A percentile compares a stretch with the other conserved stretches of the same genome.
phyloP scores from a whole-genome alignment of 2,329 filamentous ascomycete species.

The Phyllosticta capitalensis region DNA sequence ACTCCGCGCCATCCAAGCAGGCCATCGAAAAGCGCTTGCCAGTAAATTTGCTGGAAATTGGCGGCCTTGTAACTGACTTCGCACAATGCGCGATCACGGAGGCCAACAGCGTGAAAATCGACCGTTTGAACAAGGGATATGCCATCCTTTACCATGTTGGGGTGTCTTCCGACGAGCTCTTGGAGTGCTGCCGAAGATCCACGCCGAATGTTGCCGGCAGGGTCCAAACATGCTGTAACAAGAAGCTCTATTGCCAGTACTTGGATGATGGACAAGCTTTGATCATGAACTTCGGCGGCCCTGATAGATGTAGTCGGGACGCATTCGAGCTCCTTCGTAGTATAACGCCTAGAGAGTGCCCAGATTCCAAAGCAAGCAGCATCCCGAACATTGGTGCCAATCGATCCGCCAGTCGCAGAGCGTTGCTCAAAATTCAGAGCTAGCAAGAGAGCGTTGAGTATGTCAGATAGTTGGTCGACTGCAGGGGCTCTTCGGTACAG shows the following conservation, averaged over 20 bases:
- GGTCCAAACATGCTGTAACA: constrained; percentile 73
- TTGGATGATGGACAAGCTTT: constrained; percentile 50
- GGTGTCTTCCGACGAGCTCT: constrained; percentile 86
- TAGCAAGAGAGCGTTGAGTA: constrained; percentile 66
- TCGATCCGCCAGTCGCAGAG: constrained; percentile 70
- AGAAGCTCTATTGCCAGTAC: constrained; percentile 73
- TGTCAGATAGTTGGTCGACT: constrained; percentile 56
- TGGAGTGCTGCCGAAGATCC: constrained; percentile 90
- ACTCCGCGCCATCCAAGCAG: constrained; percentile 81
- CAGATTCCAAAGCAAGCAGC: constrained; percentile 95
- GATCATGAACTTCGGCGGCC: constrained; percentile 31
- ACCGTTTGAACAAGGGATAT: constrained; percentile 82
- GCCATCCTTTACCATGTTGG: constrained; percentile 70
- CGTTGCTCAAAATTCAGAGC: constrained; percentile 85
- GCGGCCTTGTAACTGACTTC: constrained; percentile 65
- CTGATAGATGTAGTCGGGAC: constrained; percentile 41
- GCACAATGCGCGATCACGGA: constrained; percentile 71
- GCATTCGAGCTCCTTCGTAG: constrained; percentile 62
- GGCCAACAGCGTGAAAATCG: constrained; percentile 86
- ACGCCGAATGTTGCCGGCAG: constrained; percentile 84
- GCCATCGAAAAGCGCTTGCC: constrained; percentile 58
- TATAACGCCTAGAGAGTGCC: constrained; percentile 81
- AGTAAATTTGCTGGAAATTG: constrained; percentile 53
- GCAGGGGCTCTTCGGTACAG: constrained; percentile 78
- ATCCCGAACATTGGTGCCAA: constrained; percentile 86